Evolutionary conservation across 2,329 filamentous ascomycete species (phyloP).

Genomic region (Thielaviopsis musarum): DNA sequence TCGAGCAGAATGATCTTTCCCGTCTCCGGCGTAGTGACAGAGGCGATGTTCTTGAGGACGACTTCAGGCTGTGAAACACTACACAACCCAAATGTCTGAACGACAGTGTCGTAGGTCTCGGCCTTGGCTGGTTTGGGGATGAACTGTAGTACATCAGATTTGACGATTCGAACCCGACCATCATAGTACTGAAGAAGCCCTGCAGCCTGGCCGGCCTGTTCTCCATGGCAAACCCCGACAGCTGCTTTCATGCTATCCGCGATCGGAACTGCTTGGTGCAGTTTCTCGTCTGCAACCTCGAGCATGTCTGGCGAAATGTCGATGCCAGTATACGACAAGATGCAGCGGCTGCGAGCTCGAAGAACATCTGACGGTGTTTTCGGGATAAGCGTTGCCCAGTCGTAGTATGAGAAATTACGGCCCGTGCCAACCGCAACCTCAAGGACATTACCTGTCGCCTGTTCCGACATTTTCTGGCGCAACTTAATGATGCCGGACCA

Average conservation of each 20-base stretch:
- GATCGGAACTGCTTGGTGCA: conserved; percentile 27
- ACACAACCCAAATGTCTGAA: conserved; percentile 50
- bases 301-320: conserved; percentile 46
- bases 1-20: conserved; percentile 46
- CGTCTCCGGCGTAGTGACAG: conserved; percentile 32
- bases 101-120: conserved; percentile 38
- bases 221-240: conserved; percentile 18
- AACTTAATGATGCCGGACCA: conserved; percentile 37
- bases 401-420: conserved; percentile 41
- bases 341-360: conserved; percentile 1
- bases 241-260: conserved; percentile 22
- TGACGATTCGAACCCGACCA: conserved; percentile 29
- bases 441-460: conserved; percentile 38
- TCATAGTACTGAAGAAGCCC: conserved; percentile 21
- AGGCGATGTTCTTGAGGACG: conserved; percentile 36
- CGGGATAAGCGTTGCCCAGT: conserved; percentile 30
- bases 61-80: conserved; percentile 39
- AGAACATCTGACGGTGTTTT: conserved; percentile 9
- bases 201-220: conserved; percentile 10
- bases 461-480: conserved; percentile 29
- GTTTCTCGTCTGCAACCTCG: conserved; percentile 35
- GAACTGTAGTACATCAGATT: conserved; percentile 29
- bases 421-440: conserved; percentile 48
- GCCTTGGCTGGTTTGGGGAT: conserved; percentile 23
- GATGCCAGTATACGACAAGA: conserved; percentile 43